These are phyloP conservation scores for Reutealis trisperma DNA, from an alignment of 345 rosid species.

Conservation along the genomic window DNA sequence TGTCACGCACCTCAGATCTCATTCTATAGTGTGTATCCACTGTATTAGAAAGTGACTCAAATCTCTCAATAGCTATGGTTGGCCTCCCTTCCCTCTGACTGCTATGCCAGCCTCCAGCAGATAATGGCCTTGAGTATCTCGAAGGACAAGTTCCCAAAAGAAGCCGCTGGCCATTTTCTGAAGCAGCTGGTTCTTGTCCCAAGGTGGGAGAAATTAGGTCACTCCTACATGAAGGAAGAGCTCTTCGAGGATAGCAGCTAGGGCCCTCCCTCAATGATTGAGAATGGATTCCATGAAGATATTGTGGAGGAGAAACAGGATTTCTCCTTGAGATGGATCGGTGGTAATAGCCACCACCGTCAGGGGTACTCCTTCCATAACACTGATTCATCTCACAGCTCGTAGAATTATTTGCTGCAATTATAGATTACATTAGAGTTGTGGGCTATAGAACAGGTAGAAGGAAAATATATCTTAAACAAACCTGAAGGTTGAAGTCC, in stretches of 20 bases:
- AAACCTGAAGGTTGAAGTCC: conserved; percentile 25
- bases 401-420: conserved; percentile 24
- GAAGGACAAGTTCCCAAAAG: conserved; percentile 24
- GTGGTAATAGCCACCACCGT: conserved; percentile 12
- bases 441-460: neutral
- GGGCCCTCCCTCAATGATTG: conserved; percentile 3
- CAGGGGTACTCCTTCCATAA: conserved; percentile 23
- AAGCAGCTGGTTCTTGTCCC: conserved; percentile 15
- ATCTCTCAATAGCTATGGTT: conserved; percentile 27
- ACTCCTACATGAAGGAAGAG: neutral
- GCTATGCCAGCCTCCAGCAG: conserved; percentile 30
- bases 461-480: conserved; percentile 17
- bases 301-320: conserved; percentile 16
- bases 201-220: neutral
- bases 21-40: conserved; percentile 18
- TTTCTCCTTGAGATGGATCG: conserved; percentile 29
- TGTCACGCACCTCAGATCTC: conserved; percentile 25
- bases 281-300: conserved; percentile 12
- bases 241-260: neutral
- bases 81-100: conserved; percentile 29
- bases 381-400: conserved; percentile 27
- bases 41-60: conserved; percentile 19
- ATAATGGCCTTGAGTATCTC: conserved; percentile 26
- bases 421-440: conserved; percentile 1
- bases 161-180: conserved; percentile 16